Conservation (phyloP, 768 basidiomycete genomes). For the Arthromyces matolae region DNA sequence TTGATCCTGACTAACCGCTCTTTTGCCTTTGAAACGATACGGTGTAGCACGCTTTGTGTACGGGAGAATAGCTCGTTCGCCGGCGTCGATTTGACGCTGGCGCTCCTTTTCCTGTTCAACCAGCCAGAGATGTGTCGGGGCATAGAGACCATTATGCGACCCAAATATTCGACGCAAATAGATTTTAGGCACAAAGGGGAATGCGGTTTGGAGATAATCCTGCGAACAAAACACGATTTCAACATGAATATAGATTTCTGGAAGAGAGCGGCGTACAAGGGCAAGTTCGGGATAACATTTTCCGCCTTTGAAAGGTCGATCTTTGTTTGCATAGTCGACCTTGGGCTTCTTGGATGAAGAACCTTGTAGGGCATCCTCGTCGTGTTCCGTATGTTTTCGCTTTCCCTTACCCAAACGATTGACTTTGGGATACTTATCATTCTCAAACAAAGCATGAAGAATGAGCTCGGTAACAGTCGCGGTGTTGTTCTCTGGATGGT, state of each 20-base stretch:
- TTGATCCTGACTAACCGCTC: constrained; percentile 28
- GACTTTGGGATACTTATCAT: constrained; percentile 52
- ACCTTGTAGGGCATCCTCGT: constrained; percentile 24
- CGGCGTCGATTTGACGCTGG: constrained; percentile 3
- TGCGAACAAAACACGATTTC: constrained; percentile 17
- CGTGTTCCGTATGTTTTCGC: constrained; percentile 28
- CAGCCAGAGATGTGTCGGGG: constrained; percentile 59
- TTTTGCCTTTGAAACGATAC: constrained; percentile 26
- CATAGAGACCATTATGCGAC: constrained; percentile 49
- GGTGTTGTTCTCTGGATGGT: constrained; percentile 18
- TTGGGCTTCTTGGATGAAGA: constrained; percentile 34
- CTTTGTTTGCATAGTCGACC: constrained; percentile 51
- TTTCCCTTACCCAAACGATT: constrained; percentile 35
- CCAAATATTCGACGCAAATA: constrained; percentile 47
- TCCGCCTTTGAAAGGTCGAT: constrained; percentile 42
- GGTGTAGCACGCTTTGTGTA: constrained; percentile 33
- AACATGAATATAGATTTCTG: constrained; percentile 5
- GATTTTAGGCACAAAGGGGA: constrained; percentile 52
- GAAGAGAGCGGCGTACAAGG: constrained; percentile 39
- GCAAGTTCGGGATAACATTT: constrained; percentile 46
- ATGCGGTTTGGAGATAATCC: constrained; percentile 54
- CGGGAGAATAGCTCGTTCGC: constrained; percentile 26
- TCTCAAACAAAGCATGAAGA: constrained; percentile 60
- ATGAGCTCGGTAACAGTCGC: constrained; percentile 48
- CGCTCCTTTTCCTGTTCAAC: constrained; percentile 29